Percentiles rank a stretch among this genome's conserved stretches.
phyloP scores from a whole-genome alignment of 345 rosid species.

The Hypericum perforatum region DNA sequence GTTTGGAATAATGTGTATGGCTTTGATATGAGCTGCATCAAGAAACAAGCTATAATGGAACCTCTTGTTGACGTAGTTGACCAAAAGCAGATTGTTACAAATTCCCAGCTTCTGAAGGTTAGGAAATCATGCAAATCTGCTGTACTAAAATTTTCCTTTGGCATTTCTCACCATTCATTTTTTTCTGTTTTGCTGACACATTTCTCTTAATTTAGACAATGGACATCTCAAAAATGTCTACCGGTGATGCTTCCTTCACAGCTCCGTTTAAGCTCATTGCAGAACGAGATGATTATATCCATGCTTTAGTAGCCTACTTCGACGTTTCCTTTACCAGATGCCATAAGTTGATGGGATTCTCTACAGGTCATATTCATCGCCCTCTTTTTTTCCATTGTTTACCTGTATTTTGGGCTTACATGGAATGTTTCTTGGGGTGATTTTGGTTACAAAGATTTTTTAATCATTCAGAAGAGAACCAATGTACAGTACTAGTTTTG shows the following conservation, averaged over 20 bases:
- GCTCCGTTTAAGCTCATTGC: conserved; percentile 93
- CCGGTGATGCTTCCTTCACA: conserved; percentile 94
- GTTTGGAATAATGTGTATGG: neutral
- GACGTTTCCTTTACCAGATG: conserved; percentile 95
- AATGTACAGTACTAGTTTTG: no score
- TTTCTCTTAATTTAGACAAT: conserved; percentile 49
- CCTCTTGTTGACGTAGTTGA: conserved; percentile 42
- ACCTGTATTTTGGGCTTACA: no score
- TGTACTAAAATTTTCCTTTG: neutral
- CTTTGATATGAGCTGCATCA: neutral
- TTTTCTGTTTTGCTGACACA: conserved; percentile 8
- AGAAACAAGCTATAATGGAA: neutral
- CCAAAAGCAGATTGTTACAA: conserved; percentile 38
- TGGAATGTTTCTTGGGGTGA: no score
- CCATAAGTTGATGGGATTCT: conserved; percentile 89
- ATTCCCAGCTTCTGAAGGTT: neutral
- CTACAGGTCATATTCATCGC: conserved; percentile 55
- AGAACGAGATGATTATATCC: conserved; percentile 93
- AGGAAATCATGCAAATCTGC: neutral
- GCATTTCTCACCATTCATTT: conserved; percentile 2
- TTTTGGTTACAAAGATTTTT: no score
- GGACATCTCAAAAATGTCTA: conserved; percentile 92
- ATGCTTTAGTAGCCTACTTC: conserved; percentile 95
- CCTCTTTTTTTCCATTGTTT: neutral
- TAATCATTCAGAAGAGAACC: no score